These are phyloP conservation scores for Calonectria naviculata DNA, from an alignment of 2,329 filamentous ascomycete genomes.

Conservation along the genomic window DNA sequence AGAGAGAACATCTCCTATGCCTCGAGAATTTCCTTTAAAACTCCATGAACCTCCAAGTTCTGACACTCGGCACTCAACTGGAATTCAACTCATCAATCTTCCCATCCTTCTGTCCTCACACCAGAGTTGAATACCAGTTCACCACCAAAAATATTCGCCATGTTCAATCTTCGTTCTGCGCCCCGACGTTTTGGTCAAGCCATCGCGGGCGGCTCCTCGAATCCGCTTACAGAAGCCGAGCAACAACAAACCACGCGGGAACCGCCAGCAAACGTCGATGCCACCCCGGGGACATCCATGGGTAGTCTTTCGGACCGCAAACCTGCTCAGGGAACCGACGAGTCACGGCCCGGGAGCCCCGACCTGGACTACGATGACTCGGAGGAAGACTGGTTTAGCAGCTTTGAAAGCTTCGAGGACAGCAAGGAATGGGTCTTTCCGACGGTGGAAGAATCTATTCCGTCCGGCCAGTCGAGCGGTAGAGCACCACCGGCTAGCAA, in stretches of 20 bases:
- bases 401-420: neutral
- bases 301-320: neutral
- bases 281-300: neutral
- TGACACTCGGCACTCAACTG: no score
- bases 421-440: neutral
- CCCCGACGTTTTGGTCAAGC: neutral
- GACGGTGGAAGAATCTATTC: neutral
- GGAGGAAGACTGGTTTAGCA: neutral
- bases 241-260: neutral
- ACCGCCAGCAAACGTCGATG: neutral
- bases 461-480: neutral
- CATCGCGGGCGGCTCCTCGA: neutral
- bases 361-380: no score
- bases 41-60: no score
- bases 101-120: no score
- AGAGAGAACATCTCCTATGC: no score
- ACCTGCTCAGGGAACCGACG: neutral
- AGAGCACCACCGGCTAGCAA: neutral
- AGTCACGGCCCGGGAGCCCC: neutral
- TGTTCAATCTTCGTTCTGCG: neutral
- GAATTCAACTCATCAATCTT: no score
- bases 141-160: neutral
- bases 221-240: neutral
- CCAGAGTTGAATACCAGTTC: neutral
- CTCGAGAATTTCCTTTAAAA: no score